Evolutionary conservation across 768 basidiomycete species (phyloP).

Genomic region (Leccinum variicolor): DNA sequence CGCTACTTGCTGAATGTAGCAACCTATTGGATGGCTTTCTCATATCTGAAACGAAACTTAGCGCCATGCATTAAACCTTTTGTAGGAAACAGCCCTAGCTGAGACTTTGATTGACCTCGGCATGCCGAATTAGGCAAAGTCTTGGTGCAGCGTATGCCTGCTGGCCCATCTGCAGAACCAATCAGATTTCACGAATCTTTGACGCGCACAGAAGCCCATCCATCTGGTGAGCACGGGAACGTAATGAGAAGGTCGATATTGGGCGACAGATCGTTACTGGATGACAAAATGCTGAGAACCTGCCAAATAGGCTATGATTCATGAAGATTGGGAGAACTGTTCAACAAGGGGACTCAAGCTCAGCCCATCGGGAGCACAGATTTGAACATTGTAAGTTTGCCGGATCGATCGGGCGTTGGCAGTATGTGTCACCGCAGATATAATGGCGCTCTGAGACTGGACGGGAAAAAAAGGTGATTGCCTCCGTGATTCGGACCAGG

Average conservation of each 20-base stretch:
- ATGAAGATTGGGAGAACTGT: no score
- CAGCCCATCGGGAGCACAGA: no score
- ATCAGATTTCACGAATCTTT: not conserved
- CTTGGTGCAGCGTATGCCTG: not conserved
- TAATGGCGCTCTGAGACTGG: no score
- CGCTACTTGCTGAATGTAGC: not conserved
- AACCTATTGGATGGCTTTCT: not conserved
- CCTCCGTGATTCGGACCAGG: no score
- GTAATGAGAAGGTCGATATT: not conserved
- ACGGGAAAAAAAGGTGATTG: no score
- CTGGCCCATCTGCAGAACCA: not conserved
- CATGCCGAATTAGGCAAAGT: not conserved
- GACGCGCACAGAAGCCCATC: not conserved
- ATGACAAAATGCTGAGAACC: not conserved
- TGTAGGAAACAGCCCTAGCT: not conserved
- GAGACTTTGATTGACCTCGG: not conserved
- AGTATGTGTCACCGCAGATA: no score
- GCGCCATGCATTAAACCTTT: not conserved
- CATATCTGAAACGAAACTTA: not conserved
- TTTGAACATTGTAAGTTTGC: no score
- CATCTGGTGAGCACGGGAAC: not conserved
- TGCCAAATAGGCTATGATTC: no score
- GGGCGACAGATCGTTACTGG: not conserved
- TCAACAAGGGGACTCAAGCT: no score
- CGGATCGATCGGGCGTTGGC: no score